phyloP scores from a whole-genome alignment of 805 yeast genomes.

The Ogataea wickerhamii region DNA sequence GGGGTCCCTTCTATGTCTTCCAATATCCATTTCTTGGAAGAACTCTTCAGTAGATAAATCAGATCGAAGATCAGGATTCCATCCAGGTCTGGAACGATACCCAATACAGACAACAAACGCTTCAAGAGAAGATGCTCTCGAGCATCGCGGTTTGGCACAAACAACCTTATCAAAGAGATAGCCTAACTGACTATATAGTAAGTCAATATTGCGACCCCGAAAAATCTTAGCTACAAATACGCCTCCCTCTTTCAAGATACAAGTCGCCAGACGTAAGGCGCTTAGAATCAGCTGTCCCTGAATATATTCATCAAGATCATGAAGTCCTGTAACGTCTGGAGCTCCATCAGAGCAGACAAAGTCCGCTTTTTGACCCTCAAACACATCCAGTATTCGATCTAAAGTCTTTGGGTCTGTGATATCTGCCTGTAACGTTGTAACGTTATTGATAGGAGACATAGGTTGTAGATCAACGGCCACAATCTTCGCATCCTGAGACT shows the following conservation, averaged over 20 bases:
- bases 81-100: conserved; percentile 76
- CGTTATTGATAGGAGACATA: conserved; percentile 93
- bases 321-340: conserved; percentile 97
- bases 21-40: conserved; percentile 60
- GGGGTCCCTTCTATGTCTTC: conserved; percentile 48
- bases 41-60: conserved; percentile 72
- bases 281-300: conserved; percentile 92
- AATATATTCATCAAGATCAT: conserved; percentile 93
- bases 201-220: conserved; percentile 92
- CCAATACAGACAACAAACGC: conserved; percentile 92
- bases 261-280: conserved; percentile 88
- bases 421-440: conserved; percentile 89
- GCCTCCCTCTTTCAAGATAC: conserved; percentile 86
- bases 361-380: conserved; percentile 92
- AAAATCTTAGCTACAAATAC: conserved; percentile 94
- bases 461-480: conserved; percentile 97
- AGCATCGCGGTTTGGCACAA: conserved; percentile 95
- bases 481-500: conserved; percentile 46
- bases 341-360: conserved; percentile 98
- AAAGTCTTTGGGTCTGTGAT: conserved; percentile 94
- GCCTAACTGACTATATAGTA: conserved; percentile 89
- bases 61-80: conserved; percentile 64
- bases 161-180: conserved; percentile 79
- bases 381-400: conserved; percentile 66
- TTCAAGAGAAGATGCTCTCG: conserved; percentile 91